Conservation (phyloP, 169 alveolate genomes). For the Babesia divergens region DNA sequence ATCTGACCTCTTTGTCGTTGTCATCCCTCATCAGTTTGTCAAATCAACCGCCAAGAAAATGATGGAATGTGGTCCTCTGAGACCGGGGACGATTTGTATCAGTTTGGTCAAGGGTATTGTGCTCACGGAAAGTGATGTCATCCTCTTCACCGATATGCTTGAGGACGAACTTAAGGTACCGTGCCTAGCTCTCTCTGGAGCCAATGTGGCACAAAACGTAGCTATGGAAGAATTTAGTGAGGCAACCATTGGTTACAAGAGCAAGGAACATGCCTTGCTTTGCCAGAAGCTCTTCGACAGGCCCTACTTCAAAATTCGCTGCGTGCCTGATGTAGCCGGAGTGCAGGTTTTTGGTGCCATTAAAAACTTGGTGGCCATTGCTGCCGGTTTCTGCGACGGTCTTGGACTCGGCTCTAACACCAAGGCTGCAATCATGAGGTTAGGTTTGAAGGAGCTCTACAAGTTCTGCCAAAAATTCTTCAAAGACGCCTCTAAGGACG, state of each 20-base stretch:
- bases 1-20: slow-evolving; percentile 83
- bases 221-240: slow-evolving; percentile 91
- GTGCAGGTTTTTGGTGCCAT: slow-evolving; percentile 93
- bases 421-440: slow-evolving; percentile 90
- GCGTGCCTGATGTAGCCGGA: slow-evolving; percentile 86
- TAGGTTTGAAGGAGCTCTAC: slow-evolving; percentile 87
- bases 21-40: slow-evolving; percentile 88
- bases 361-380: slow-evolving; percentile 88
- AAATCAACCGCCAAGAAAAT: slow-evolving; percentile 59
- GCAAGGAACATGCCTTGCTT: slow-evolving; percentile 73
- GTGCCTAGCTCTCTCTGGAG: slow-evolving; percentile 82
- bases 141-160: slow-evolving; percentile 70
- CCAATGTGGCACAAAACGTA: slow-evolving; percentile 88
- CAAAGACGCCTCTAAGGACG: slow-evolving; percentile 72
- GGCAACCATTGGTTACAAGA: slow-evolving; percentile 89
- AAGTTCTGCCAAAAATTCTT: slow-evolving; percentile 74
- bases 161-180: slow-evolving; percentile 71
- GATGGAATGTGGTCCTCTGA: slow-evolving; percentile 51
- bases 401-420: slow-evolving; percentile 89
- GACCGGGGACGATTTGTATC: slow-evolving; percentile 75
- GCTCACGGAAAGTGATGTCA: slow-evolving; percentile 72
- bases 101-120: slow-evolving; percentile 81
- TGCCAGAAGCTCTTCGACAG: slow-evolving; percentile 86
- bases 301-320: slow-evolving; percentile 84
- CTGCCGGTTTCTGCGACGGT: slow-evolving; percentile 93